Conservation (phyloP, 345 rosid species). For the Microcos paniculata region DNA sequence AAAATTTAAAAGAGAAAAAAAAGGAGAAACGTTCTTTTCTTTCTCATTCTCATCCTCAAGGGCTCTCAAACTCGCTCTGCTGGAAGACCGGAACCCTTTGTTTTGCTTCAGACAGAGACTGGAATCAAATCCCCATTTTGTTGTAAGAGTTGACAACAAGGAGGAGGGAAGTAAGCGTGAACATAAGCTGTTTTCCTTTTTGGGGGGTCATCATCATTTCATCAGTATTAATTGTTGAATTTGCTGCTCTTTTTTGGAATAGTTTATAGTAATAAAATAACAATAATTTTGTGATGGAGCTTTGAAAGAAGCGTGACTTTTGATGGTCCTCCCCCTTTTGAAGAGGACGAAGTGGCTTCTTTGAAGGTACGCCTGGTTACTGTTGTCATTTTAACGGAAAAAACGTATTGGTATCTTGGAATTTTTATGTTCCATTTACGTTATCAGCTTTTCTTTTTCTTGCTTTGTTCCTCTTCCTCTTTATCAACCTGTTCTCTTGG, state of each 20-base stretch:
- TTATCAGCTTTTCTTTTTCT: background rate
- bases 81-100: background rate
- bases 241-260: background rate
- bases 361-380: constrained; percentile 30
- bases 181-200: background rate
- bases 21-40: background rate
- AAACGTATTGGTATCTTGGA: constrained; percentile 22
- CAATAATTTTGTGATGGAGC: constrained; percentile 14
- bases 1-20: background rate
- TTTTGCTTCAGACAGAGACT: background rate
- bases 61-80: background rate
- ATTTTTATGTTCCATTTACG: background rate
- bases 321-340: constrained; percentile 28
- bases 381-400: constrained; percentile 37
- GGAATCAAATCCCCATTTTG: background rate
- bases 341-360: constrained; percentile 18
- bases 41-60: no score
- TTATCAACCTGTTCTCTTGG: background rate
- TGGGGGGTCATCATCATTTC: background rate
- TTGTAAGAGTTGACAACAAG: background rate
- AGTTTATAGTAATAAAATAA: background rate
- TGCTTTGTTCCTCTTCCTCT: background rate
- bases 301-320: constrained; percentile 42
- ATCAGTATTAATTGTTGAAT: background rate
- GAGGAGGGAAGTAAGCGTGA: background rate